Base-by-base conservation (phyloP, 2,329 filamentous ascomycete genomes). In the Daldinia sp. region DNA sequence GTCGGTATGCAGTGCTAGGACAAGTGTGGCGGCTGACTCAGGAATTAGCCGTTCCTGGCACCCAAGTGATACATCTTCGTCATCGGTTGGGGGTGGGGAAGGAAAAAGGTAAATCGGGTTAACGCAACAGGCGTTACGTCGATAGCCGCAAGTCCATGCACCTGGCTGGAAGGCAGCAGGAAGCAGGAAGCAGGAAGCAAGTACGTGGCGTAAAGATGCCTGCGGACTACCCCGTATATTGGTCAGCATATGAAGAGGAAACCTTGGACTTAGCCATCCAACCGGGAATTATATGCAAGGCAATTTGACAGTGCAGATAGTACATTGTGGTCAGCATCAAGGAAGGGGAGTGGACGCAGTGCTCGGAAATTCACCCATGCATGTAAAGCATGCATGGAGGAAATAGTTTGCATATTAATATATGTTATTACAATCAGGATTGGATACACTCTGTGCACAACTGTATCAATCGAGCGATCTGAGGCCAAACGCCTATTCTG, bases 271-370 rank as follows among this genome's bases (percentile, higher is more conserved):
- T 30, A 30, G 60, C 42, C 57, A 59, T 6, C 53, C 39, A 51
- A 23, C 54, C 66, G 66, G 62, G 59, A 63, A 51, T 58, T 57
- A 26, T 42, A 70, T 65, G 64, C 57, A 67, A 67, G 51, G 55
- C 63, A 61, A 56, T 53, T 18, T 9, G 4, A 37, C 39, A 51
- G 48, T 60, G 67, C 51, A 63, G 56, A 48, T 28, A 30, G 15
- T 61, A 30, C 48, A 62, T 55, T 1, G 20, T 23, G 44, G 13
- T 9, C 28, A 42, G 30, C 28, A 23, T 50, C 51, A 37, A 46
- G 18, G 51, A 46, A 46, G 37, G 50, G n/a, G 41, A 55, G n/a
- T 26, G 5, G 35, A 54, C 23, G 42, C 41, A 55, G 58, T 55
- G 35, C 13, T 42, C 58, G 63, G 59, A 48, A 60, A 63, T 18